A percentile compares a stretch with the other conserved stretches of the same genome.
Conservation (phyloP, 2,329 filamentous ascomycete genomes). For the Fusarium humuli region DNA sequence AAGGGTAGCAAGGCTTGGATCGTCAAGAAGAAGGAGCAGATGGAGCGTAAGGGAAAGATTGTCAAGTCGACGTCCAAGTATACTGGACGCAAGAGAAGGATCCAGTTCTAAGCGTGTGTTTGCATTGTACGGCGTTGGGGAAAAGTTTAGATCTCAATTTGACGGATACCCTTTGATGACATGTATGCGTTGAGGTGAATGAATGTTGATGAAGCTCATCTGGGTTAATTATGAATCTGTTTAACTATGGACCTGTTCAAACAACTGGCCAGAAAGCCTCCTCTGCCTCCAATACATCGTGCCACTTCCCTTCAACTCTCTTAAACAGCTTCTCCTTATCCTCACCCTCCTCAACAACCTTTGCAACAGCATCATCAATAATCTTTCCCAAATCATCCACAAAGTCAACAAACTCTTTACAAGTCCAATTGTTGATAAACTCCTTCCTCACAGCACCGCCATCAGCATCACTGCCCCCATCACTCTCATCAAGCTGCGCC, state of each 20-base stretch:
- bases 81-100: constrained; percentile 86
- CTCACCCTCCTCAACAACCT: constrained; percentile 53
- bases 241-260: not conserved
- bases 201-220: not conserved
- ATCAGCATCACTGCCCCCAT: constrained; percentile 63
- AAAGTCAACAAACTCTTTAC: constrained; percentile 68
- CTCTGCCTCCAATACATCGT: constrained; percentile 66
- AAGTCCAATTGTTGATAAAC: constrained; percentile 78
- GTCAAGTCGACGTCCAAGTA: constrained; percentile 95
- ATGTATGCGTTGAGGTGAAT: not conserved
- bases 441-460: constrained; percentile 72
- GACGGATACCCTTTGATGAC: constrained; percentile 40
- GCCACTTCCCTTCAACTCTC: constrained; percentile 59
- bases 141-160: constrained; percentile 41
- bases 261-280: constrained; percentile 67
- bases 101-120: constrained; percentile 70
- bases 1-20: constrained; percentile 90
- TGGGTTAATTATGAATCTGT: too few relatives aligned
- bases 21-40: constrained; percentile 87
- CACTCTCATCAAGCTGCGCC: constrained; percentile 48
- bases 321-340: constrained; percentile 50
- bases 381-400: constrained; percentile 66
- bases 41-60: constrained; percentile 93
- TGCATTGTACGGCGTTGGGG: constrained; percentile 51
- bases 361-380: constrained; percentile 64